phyloP scores from a whole-genome alignment of 169 alveolate species.

The Plasmodium adleri region DNA sequence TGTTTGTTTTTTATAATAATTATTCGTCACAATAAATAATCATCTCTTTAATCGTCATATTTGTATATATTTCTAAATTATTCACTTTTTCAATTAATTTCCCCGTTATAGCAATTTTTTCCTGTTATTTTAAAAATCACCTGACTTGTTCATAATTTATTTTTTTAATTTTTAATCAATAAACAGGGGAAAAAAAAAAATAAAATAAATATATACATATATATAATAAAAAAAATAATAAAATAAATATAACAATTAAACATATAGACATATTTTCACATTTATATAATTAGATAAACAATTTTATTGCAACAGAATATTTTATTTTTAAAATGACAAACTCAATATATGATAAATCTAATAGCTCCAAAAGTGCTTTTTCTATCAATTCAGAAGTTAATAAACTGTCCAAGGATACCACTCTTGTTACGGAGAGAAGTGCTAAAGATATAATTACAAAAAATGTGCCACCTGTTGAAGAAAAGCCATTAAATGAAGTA shows the following conservation, averaged over 20 bases:
- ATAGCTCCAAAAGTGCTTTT: constrained; percentile 13
- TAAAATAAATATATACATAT: not conserved
- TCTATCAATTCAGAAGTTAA: not conserved
- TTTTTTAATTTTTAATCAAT: not conserved
- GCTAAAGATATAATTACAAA: not conserved
- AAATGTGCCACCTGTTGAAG: not conserved
- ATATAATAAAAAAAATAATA: not conserved
- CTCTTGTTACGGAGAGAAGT: not conserved
- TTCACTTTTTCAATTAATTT: too few relatives aligned
- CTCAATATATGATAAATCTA: not conserved
- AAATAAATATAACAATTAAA: not conserved
- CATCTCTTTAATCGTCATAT: too few relatives aligned
- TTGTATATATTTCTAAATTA: too few relatives aligned
- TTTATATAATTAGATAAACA: too few relatives aligned
- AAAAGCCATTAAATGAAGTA: not conserved
- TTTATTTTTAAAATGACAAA: not conserved
- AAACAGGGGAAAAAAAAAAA: not conserved
- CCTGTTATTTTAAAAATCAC: too few relatives aligned
- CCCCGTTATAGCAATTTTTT: too few relatives aligned
- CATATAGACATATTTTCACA: not conserved
- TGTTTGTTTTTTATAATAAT: too few relatives aligned
- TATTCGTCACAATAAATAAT: too few relatives aligned
- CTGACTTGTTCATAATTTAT: too few relatives aligned
- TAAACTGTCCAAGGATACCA: constrained; percentile 24
- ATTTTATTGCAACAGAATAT: too few relatives aligned